Conservation (phyloP, 225 moss, liverwort and hornwort genomes). For the Anthoceros angustus region DNA sequence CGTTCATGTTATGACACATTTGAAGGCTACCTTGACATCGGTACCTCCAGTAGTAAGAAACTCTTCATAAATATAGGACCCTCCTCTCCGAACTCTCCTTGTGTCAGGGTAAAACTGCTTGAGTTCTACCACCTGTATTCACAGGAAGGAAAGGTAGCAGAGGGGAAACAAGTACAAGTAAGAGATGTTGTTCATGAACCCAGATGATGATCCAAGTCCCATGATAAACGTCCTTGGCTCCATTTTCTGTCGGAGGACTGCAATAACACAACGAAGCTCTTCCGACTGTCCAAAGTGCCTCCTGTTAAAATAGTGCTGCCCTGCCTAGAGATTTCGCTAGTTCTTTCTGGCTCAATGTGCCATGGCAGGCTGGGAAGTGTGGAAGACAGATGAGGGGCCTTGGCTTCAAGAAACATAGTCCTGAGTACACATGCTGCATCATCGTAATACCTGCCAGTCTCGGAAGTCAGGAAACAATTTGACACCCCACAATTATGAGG, state of each 20-base stretch:
- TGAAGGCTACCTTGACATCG: constrained; percentile 7
- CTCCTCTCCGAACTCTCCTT: constrained; percentile 10
- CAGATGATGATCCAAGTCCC: neutral
- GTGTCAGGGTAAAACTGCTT: constrained; percentile 8
- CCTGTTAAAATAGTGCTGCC: constrained; percentile 42
- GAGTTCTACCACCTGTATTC: constrained; percentile 7
- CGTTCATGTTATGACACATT: neutral
- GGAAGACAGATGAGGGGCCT: constrained; percentile 74
- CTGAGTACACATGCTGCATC: constrained; percentile 97
- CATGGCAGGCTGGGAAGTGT: constrained; percentile 71
- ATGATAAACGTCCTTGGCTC: neutral
- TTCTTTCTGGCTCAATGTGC: constrained; percentile 41
- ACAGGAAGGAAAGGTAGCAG: constrained; percentile 8
- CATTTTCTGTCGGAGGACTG: constrained; percentile 29
- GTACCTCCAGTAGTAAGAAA: constrained; percentile 5
- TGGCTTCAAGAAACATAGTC: constrained; percentile 87
- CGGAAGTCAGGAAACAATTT: neutral
- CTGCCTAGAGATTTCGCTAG: constrained; percentile 44
- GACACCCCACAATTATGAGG: neutral
- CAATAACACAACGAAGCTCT: constrained; percentile 97
- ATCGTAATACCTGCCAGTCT: constrained; percentile 66
- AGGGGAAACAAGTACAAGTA: neutral
- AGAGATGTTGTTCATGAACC: neutral
- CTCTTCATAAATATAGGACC: constrained; percentile 13
- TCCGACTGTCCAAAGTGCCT: constrained; percentile 85